Evolutionary conservation across 805 yeast species (phyloP).

Genomic region (Geotrichum ghanense): DNA sequence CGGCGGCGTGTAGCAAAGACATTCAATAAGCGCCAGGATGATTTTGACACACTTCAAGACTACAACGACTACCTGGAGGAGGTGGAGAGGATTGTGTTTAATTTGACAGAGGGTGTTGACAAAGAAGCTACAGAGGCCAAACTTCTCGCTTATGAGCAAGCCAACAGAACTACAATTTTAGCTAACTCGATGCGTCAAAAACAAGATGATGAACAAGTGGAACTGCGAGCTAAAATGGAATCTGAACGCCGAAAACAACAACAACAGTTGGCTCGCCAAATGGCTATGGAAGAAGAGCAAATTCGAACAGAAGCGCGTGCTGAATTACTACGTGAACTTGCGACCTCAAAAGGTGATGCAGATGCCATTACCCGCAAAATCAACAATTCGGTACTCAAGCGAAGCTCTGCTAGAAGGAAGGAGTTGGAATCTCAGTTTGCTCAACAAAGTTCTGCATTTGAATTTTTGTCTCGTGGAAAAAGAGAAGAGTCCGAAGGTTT

Average conservation of each 20-base stretch:
- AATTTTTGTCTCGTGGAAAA: constrained; percentile 7
- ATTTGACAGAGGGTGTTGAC: constrained; percentile 59
- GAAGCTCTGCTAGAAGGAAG: constrained; percentile 51
- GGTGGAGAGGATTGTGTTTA: constrained; percentile 71
- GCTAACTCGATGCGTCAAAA: constrained; percentile 65
- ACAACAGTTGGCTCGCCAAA: constrained; percentile 46
- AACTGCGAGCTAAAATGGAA: constrained; percentile 54
- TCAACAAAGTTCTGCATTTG: constrained; percentile 14
- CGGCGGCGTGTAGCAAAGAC: constrained; percentile 66
- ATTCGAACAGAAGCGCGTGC: constrained; percentile 34
- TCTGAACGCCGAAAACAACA: constrained; percentile 47
- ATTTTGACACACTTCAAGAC: constrained; percentile 47
- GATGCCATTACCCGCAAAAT: constrained; percentile 41
- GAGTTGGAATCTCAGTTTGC: constrained; percentile 25
- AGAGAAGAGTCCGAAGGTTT: constrained; percentile 21
- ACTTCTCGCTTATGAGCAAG: constrained; percentile 51
- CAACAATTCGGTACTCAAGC: constrained; percentile 43
- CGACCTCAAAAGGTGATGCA: constrained; percentile 33
- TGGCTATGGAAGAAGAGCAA: constrained; percentile 43
- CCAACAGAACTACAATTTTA: constrained; percentile 62
- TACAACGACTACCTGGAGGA: constrained; percentile 75
- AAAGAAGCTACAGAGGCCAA: constrained; percentile 55
- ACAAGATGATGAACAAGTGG: constrained; percentile 57
- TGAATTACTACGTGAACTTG: constrained; percentile 44
- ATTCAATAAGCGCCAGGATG: constrained; percentile 70